Evolutionary conservation across 2,329 filamentous ascomycete genomes (phyloP), one percentile per base, ranked within the genome.

Genomic region (Penicillium corylophilum): DNA sequence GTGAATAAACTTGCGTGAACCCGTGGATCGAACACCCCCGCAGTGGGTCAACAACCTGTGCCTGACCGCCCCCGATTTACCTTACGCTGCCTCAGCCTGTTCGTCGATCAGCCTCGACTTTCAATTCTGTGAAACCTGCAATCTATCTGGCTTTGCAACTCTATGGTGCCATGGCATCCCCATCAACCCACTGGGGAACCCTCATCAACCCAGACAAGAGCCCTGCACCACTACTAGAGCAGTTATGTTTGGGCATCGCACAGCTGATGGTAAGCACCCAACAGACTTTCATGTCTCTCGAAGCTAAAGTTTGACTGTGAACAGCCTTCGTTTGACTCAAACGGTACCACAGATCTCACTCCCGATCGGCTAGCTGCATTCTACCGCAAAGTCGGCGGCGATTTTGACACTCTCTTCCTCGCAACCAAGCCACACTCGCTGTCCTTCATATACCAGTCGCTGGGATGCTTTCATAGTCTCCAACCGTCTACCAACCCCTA

Each of bases 401-500:
- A 92, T 65, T 90, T 88, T 70, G 88, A 93, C 67, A 74, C 80
- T 22, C 82, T 97, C 48, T 97, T 97, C 70, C 77, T 93, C 38
- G 80, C 86, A 3, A 89, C 88, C 29, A 85, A 88, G 18, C 76
- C 86, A 54, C 77, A 84, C 33, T 86, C 87, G 39, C 85, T 99
- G 56, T 94, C 92, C 24, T 95, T 90, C 74, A 94, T 96, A 59
- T 97, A 95, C 79, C 88, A 90, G 65, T 89, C 89, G 7, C 83
- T 95, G 46, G 94, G 93, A 61, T 96, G 93, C 69, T 88, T 91
- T 63, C 93, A 97, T 73, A 86, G 85, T 44, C 79, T 97, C 24
- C 89, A 95, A 61, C 90, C 90, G 1, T 83, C 83, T 1, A 71
- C 72, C 43, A 82, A 84, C 35, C 81, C 89, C 56, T 96, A 89